A percentile compares a stretch with the other conserved stretches of the same genome.
Evolutionary conservation across 2,329 filamentous ascomycete genomes (phyloP).

Genomic region (Xylariaceae sp.): DNA sequence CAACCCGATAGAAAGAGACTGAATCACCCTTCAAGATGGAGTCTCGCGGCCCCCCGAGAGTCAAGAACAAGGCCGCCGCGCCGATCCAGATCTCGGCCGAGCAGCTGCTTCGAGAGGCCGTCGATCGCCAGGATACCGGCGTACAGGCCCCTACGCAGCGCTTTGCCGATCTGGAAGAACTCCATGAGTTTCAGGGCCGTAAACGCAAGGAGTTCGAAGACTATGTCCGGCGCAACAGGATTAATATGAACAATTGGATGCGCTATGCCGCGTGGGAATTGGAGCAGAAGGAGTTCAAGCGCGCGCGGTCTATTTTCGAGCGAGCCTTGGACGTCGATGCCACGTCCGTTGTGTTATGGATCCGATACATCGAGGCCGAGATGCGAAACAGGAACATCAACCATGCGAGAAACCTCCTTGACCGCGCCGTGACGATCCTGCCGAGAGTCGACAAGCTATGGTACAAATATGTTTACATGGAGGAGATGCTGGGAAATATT

Average conservation of each 20-base stretch:
- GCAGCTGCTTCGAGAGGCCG: constrained; percentile 93
- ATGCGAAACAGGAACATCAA: constrained; percentile 96
- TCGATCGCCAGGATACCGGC: constrained; percentile 86
- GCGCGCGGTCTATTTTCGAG: constrained; percentile 90
- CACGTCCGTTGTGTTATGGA: constrained; percentile 82
- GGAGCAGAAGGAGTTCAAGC: constrained; percentile 93
- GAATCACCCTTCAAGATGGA: constrained; percentile 62
- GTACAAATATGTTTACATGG: constrained; percentile 99
- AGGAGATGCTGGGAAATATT: constrained; percentile 94
- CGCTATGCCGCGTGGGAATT: constrained; percentile 96
- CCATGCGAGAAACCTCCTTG: constrained; percentile 88
- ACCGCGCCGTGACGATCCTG: constrained; percentile 87
- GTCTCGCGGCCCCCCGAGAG: constrained; percentile 83
- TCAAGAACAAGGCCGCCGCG: constrained; percentile 97
- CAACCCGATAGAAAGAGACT: not conserved
- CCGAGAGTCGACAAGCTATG: constrained; percentile 93
- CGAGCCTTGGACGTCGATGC: constrained; percentile 87
- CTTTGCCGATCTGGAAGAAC: constrained; percentile 93
- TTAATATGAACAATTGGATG: constrained; percentile 99
- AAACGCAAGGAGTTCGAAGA: constrained; percentile 97
- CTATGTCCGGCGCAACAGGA: constrained; percentile 89
- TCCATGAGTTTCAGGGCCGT: constrained; percentile 93
- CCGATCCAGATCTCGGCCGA: constrained; percentile 90
- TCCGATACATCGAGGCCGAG: constrained; percentile 90
- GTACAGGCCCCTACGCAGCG: constrained; percentile 89